These are phyloP conservation scores for Xerocomus amazonicus DNA, from an alignment of 1,284 basidiomycete species.

Conservation along the genomic window DNA sequence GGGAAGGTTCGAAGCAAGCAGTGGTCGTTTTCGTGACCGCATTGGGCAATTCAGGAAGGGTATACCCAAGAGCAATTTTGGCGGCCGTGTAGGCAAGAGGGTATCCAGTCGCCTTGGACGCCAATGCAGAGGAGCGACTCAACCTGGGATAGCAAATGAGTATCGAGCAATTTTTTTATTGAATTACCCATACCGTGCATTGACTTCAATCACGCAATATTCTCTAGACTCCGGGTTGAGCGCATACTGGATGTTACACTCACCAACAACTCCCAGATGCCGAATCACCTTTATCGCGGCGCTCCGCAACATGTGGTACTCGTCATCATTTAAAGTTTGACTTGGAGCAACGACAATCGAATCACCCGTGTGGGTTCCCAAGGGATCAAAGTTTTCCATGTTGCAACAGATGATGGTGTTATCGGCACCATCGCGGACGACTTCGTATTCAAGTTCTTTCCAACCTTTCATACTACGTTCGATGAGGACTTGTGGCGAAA, in stretches of 20 bases:
- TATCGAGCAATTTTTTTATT: not conserved
- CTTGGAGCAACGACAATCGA: slow-evolving; percentile 99
- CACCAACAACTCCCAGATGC: slow-evolving; percentile 97
- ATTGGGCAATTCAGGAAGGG: slow-evolving; percentile 96
- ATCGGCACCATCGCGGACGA: slow-evolving; percentile 95
- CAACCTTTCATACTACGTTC: slow-evolving; percentile 99
- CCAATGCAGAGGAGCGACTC: slow-evolving; percentile 80
- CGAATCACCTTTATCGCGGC: slow-evolving; percentile 98
- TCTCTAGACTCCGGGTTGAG: slow-evolving; percentile 90
- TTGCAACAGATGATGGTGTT: slow-evolving; percentile 96
- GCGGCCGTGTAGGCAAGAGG: slow-evolving; percentile 99
- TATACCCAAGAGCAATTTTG: slow-evolving; percentile 98
- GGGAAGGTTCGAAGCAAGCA: slow-evolving; percentile 98
- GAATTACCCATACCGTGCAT: slow-evolving; percentile 68
- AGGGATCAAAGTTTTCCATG: slow-evolving; percentile 99
- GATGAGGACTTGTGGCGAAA: slow-evolving; percentile 95
- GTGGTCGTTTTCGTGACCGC: slow-evolving; percentile 99
- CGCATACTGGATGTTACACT: slow-evolving; percentile 99
- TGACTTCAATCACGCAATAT: slow-evolving; percentile 98
- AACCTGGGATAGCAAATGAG: slow-evolving; percentile 34
- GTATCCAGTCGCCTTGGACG: slow-evolving; percentile 99
- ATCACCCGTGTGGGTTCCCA: slow-evolving; percentile 99
- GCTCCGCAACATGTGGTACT: slow-evolving; percentile 98
- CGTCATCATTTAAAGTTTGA: slow-evolving; percentile 95
- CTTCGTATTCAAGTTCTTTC: slow-evolving; percentile 99